Conservation (phyloP, 139 green algal genomes). For the Zygnema circumcarinatum region DNA sequence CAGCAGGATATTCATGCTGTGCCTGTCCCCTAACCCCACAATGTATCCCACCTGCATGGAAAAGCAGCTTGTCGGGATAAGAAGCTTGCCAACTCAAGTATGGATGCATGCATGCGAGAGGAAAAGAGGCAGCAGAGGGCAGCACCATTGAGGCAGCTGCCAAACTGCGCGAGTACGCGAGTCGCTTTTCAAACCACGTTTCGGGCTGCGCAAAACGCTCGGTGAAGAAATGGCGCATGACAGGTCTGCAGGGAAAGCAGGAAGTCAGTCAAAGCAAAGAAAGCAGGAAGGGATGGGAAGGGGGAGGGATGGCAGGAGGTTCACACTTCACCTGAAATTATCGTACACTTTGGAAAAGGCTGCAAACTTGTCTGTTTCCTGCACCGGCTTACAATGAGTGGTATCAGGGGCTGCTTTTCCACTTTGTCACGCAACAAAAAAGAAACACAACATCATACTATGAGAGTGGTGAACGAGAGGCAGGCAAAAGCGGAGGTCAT, state of each 20-base stretch:
- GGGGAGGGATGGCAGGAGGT: no score
- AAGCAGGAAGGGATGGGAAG: not conserved
- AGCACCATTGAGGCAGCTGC: slow-evolving; percentile 80
- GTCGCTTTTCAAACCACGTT: slow-evolving; percentile 77
- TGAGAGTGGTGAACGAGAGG: slow-evolving; percentile 6
- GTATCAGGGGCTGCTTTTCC: no score
- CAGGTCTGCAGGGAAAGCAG: slow-evolving; percentile 62
- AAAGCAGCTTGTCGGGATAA: not conserved
- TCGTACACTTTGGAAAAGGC: slow-evolving; percentile 35
- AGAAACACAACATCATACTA: not conserved
- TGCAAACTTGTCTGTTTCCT: slow-evolving; percentile 40
- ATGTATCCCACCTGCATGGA: slow-evolving; percentile 76
- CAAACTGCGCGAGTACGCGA: slow-evolving; percentile 81
- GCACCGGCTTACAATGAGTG: no score
- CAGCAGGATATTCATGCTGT: slow-evolving; percentile 93
- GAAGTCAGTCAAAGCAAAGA: not conserved
- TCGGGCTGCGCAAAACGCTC: slow-evolving; percentile 80
- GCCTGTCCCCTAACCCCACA: slow-evolving; percentile 90
- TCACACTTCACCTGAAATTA: slow-evolving; percentile 30
- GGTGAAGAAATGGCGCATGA: slow-evolving; percentile 94
- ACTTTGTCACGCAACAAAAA: no score
- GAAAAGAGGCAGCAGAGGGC: slow-evolving; percentile 1
- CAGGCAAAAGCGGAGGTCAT: not conserved
- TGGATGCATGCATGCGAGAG: not conserved
- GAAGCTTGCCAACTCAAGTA: not conserved